These are phyloP conservation scores for Melaleuca alternifolia DNA, from an alignment of 345 rosid genomes.

Conservation along the genomic window DNA sequence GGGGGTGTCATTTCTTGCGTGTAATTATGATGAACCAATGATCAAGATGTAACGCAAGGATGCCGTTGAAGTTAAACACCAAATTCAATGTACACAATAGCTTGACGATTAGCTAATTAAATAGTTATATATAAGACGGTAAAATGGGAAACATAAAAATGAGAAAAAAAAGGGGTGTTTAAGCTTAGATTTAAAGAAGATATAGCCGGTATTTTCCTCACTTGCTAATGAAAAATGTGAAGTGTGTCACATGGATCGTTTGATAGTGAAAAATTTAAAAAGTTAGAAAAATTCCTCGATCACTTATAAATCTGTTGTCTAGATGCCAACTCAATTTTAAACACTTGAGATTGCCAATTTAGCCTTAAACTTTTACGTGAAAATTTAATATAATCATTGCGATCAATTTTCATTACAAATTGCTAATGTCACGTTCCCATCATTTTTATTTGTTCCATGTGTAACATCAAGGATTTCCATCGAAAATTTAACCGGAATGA, in stretches of 20 bases:
- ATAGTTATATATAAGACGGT: not conserved
- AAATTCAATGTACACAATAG: not conserved
- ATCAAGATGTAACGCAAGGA: not conserved
- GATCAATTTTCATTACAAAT: not conserved
- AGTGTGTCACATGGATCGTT: not conserved
- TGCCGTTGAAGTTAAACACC: not conserved
- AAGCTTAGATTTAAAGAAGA: not conserved
- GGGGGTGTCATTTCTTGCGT: not conserved
- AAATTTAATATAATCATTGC: not conserved
- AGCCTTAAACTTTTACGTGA: not conserved
- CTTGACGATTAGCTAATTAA: not conserved
- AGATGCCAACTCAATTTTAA: not conserved
- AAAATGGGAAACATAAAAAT: not conserved
- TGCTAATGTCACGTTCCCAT: rapidly evolving
- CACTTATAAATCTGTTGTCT: not conserved
- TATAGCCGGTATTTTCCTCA: not conserved
- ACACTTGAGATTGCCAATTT: not conserved
- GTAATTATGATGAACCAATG: not conserved
- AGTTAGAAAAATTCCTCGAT: not conserved
- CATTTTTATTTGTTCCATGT: rapidly evolving
- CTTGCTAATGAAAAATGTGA: not conserved
- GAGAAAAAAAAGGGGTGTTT: not conserved
- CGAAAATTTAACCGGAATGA: not conserved
- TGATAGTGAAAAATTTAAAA: not conserved
- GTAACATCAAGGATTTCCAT: not conserved